Conservation (phyloP, 2,329 filamentous ascomycete species). For the Fusarium chuoi region DNA sequence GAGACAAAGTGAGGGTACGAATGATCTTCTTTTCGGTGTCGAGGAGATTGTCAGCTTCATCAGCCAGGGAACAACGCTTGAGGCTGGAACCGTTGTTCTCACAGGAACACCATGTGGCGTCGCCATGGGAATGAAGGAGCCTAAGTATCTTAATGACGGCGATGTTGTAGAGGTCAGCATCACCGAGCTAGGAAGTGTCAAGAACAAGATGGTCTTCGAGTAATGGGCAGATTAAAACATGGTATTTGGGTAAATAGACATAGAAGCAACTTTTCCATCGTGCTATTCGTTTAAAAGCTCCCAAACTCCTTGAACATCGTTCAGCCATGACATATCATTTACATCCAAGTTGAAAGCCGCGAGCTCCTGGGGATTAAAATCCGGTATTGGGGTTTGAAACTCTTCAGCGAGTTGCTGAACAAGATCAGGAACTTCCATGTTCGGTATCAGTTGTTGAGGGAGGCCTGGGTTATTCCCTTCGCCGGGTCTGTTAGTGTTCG, state of each 20-base stretch:
- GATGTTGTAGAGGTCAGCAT: conserved; percentile 58
- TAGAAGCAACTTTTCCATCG: background rate
- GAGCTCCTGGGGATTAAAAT: conserved; percentile 39
- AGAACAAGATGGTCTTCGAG: conserved; percentile 54
- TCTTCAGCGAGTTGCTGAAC: conserved; percentile 36
- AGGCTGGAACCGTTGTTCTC: conserved; percentile 61
- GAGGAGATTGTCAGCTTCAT: conserved; percentile 58
- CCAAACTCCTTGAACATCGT: conserved; percentile 48
- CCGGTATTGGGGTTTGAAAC: conserved; percentile 35
- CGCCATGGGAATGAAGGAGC: conserved; percentile 57
- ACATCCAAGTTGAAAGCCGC: conserved; percentile 46
- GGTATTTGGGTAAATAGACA: background rate
- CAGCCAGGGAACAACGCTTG: conserved; percentile 61
- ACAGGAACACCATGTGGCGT: conserved; percentile 61
- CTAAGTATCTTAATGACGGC: conserved; percentile 55
- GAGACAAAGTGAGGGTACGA: conserved; percentile 59
- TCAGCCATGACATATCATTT: conserved; percentile 49
- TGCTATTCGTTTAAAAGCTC: conserved; percentile 42
- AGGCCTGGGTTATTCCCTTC: background rate
- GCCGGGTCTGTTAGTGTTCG: background rate
- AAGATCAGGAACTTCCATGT: conserved; percentile 16
- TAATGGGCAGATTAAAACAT: conserved; percentile 12
- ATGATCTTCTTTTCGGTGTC: conserved; percentile 62
- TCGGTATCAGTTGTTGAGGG: background rate
- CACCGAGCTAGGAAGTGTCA: conserved; percentile 46